Evolutionary conservation across 257 asterid genomes (phyloP).

Genomic region (Handroanthus guayacan): DNA sequence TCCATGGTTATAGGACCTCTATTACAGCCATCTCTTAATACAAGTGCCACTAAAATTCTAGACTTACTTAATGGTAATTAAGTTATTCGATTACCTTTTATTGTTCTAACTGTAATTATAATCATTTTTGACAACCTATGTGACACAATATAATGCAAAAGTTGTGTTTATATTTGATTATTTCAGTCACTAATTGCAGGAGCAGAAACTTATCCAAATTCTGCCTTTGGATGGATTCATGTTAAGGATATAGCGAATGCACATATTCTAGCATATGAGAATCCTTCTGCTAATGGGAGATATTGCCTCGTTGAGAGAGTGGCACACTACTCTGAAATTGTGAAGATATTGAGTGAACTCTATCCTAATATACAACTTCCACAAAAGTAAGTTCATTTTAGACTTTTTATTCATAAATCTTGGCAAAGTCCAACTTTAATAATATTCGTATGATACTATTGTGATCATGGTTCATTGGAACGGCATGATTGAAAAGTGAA

Average conservation of each 20-base stretch:
- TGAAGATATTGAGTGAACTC: conserved; percentile 27
- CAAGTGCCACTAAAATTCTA: conserved; percentile 30
- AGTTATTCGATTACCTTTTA: no score
- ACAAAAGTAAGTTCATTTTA: conserved; percentile 29
- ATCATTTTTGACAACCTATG: no score
- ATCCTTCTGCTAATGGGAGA: conserved; percentile 44
- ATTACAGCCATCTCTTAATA: conserved; percentile 37
- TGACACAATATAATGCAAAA: no score
- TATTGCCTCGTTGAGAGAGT: conserved; percentile 36
- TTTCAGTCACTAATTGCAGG: conserved; percentile 10
- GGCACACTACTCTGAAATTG: conserved; percentile 35
- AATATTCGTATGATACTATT: no score
- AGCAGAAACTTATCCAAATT: conserved; percentile 27
- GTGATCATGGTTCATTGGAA: no score
- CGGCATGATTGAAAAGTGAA: no score
- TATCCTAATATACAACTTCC: conserved; percentile 35
- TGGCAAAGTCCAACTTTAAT: no score
- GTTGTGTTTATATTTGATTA: not conserved
- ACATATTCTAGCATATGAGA: conserved; percentile 42
- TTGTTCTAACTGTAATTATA: no score
- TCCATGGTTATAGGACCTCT: conserved; percentile 29
- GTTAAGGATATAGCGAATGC: conserved; percentile 44
- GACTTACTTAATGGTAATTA: conserved; percentile 33
- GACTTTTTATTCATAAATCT: not conserved
- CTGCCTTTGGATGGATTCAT: conserved; percentile 30